phyloP scores from a whole-genome alignment of 2,329 filamentous ascomycete genomes.

The Alternaria dauci region DNA sequence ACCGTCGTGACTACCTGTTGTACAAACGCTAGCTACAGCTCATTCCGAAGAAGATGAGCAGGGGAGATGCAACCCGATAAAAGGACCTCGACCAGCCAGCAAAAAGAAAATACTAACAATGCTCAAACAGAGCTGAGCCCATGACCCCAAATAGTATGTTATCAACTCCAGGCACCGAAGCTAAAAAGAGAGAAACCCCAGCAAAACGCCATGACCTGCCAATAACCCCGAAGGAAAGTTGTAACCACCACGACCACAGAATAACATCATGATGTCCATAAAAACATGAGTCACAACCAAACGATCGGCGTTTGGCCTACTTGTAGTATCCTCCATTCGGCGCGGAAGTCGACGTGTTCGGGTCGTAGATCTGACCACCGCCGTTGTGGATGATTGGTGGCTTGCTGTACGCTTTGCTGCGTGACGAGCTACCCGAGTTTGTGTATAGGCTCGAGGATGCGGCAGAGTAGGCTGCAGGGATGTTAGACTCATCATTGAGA shows the following conservation, averaged over 20 bases:
- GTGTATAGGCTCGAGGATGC: conserved; percentile 38
- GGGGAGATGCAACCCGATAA: conserved; percentile 14
- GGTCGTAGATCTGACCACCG: conserved; percentile 40
- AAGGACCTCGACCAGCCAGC: conserved; percentile 12
- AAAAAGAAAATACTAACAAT: not conserved
- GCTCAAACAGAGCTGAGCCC: not conserved
- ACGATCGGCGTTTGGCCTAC: conserved; percentile 9
- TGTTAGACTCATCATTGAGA: conserved; percentile 15
- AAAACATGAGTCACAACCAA: not conserved
- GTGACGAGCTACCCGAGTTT: conserved; percentile 33
- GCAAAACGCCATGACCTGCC: not conserved
- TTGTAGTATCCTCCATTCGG: conserved; percentile 43
- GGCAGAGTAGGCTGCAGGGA: conserved; percentile 22
- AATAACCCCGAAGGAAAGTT: not conserved
- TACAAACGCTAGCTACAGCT: conserved; percentile 1
- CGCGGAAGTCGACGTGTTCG: conserved; percentile 40
- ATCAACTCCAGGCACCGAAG: not conserved
- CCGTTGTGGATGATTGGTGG: conserved; percentile 42
- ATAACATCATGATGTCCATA: not conserved
- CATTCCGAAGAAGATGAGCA: not conserved
- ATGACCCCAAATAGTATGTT: not conserved
- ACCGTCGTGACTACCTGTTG: not conserved
- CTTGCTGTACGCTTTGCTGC: conserved; percentile 40
- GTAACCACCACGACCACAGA: not conserved
- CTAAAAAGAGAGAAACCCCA: not conserved